These are phyloP conservation scores for Pichia eremophila DNA, from an alignment of 805 yeast genomes.

Conservation along the genomic window DNA sequence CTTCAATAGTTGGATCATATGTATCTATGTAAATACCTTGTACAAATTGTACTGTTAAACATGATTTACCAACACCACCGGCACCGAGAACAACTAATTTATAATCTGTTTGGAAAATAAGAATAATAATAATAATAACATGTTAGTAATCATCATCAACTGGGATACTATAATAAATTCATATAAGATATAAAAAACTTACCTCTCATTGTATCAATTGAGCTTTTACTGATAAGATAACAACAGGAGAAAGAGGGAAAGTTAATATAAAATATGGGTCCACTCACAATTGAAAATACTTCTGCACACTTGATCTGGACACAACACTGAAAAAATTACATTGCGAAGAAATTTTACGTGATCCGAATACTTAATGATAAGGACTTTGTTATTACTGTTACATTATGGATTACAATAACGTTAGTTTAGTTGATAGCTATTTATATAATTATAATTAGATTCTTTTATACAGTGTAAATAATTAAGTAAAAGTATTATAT, in stretches of 20 bases:
- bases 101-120: constrained; percentile 42
- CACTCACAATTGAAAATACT: background rate
- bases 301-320: background rate
- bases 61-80: constrained; percentile 96
- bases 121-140: background rate
- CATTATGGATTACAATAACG: too few species aligned
- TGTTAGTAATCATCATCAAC: background rate
- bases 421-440: too few species aligned
- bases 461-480: too few species aligned
- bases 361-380: too few species aligned
- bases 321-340: background rate
- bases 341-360: too few species aligned
- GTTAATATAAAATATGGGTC: too few species aligned
- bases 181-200: background rate
- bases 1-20: constrained; percentile 96
- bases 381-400: too few species aligned
- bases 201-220: background rate
- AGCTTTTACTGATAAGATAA: background rate
- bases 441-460: background rate
- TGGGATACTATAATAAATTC: too few species aligned
- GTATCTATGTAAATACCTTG: constrained; percentile 84
- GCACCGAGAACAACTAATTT: constrained; percentile 90
- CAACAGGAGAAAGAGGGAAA: background rate
- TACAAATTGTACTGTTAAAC: constrained; percentile 84
- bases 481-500: too few species aligned